Conservation (phyloP, 805 yeast genomes). For the Wickerhamomyces mucosus region DNA sequence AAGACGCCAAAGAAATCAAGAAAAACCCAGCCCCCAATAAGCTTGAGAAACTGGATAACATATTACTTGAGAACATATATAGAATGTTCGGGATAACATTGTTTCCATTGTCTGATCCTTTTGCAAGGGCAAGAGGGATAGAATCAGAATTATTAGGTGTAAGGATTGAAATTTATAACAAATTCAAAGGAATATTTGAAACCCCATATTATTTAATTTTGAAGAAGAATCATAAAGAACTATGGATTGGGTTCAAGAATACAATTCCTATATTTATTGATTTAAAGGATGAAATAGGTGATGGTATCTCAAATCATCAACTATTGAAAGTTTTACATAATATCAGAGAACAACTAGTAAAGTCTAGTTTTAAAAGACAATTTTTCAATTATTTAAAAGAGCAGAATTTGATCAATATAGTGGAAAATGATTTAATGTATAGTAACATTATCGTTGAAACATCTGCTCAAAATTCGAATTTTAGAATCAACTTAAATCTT, state of each 20-base stretch:
- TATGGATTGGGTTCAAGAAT: slow-evolving; percentile 28
- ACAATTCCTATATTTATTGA: slow-evolving; percentile 23
- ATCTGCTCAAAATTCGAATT: slow-evolving; percentile 4
- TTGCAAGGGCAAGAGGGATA: too few species aligned
- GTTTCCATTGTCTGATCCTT: slow-evolving; percentile 29
- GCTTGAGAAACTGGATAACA: slow-evolving; percentile 9
- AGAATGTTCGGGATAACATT: slow-evolving; percentile 30
- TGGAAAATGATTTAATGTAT: slow-evolving; percentile 14
- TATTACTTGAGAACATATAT: slow-evolving; percentile 24
- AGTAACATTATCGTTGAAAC: slow-evolving; percentile 12
- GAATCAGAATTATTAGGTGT: slow-evolving; percentile 27
- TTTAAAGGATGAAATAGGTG: slow-evolving; percentile 7
- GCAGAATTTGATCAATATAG: slow-evolving; percentile 4
- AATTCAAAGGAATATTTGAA: slow-evolving; percentile 19
- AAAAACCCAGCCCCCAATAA: neutral
- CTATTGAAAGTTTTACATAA: slow-evolving; percentile 8
- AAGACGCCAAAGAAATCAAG: neutral
- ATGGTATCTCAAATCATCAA: slow-evolving; percentile 7
- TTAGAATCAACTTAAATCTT: slow-evolving; percentile 9
- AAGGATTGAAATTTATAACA: slow-evolving; percentile 30
- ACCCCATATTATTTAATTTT: slow-evolving; percentile 27
- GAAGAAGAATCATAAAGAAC: slow-evolving; percentile 19
- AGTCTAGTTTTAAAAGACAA: slow-evolving; percentile 15
- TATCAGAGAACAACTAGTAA: slow-evolving; percentile 9
- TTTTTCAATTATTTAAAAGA: slow-evolving; percentile 9